Evolutionary conservation across 306 rosid genomes (phyloP).

Genomic region (Ziziphus jujuba): DNA sequence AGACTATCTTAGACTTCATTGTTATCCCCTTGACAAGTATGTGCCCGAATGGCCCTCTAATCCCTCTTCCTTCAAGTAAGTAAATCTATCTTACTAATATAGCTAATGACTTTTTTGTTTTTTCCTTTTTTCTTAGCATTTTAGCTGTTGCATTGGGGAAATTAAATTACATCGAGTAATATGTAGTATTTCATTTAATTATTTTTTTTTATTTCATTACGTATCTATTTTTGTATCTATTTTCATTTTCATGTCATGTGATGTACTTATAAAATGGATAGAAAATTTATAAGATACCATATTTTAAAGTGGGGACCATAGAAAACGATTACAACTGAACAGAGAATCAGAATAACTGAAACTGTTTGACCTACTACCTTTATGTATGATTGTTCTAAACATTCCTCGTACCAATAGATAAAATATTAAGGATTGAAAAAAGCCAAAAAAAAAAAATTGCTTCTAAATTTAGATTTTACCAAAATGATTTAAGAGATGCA

Average conservation of each 20-base stretch:
- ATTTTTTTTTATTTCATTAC: neutral
- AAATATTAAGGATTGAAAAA: too few relatives aligned
- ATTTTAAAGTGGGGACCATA: too few relatives aligned
- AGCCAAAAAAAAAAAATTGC: too few relatives aligned
- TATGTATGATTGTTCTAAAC: too few relatives aligned
- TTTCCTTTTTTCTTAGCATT: neutral
- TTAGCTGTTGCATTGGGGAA: neutral
- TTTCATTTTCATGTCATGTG: neutral
- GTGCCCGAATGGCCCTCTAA: constrained; percentile 79
- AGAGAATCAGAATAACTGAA: neutral
- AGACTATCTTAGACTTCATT: constrained; percentile 89
- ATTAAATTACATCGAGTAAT: neutral
- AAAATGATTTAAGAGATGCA: too few relatives aligned
- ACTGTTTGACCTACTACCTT: neutral
- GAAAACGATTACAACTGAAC: neutral
- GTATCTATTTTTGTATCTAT: too few relatives aligned
- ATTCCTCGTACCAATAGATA: too few relatives aligned
- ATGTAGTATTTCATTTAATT: neutral
- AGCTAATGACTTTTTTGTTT: neutral
- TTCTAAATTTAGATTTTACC: too few relatives aligned
- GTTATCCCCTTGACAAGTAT: constrained; percentile 69
- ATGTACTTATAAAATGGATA: neutral
- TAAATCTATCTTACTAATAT: neutral
- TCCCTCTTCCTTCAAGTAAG: constrained; percentile 78
- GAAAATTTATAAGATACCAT: too few relatives aligned